A percentile compares a stretch with the other conserved stretches of the same genome.
phyloP scores from a whole-genome alignment of 306 rosid species.

The Vigna reflexopilosa region DNA sequence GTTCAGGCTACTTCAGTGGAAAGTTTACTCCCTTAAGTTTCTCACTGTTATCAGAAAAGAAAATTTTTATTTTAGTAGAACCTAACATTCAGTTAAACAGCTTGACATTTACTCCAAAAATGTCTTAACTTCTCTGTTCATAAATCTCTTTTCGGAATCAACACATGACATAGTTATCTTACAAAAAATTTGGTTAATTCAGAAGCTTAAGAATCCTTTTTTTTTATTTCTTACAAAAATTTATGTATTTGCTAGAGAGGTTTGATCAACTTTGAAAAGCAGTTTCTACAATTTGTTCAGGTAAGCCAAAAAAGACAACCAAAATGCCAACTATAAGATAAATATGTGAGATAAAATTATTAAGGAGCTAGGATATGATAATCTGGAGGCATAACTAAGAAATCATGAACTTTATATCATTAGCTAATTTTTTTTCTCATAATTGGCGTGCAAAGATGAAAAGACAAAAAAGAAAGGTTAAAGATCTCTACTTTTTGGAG shows the following conservation, averaged over 20 bases:
- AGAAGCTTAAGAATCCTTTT: background rate
- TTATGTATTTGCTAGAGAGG: background rate
- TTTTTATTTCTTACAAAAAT: conserved; percentile 12
- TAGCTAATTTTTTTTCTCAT: background rate
- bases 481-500: background rate
- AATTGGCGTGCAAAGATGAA: background rate
- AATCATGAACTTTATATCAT: background rate
- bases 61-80: too few species aligned
- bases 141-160: too few species aligned
- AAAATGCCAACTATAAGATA: background rate
- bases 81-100: too few species aligned
- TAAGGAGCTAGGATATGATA: conserved; percentile 9
- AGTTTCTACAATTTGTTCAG: conserved; percentile 8
- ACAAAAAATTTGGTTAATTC: background rate
- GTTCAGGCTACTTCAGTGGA: too few species aligned
- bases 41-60: too few species aligned
- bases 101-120: too few species aligned
- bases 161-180: too few species aligned
- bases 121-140: too few species aligned
- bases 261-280: background rate
- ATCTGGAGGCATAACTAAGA: background rate
- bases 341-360: background rate
- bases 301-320: conserved; percentile 2
- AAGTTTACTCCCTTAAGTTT: too few species aligned
- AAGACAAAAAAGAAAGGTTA: background rate